These are phyloP conservation scores for Rhinocladiella mackenziei DNA, from an alignment of 2,329 filamentous ascomycete genomes.

Conservation along the genomic window DNA sequence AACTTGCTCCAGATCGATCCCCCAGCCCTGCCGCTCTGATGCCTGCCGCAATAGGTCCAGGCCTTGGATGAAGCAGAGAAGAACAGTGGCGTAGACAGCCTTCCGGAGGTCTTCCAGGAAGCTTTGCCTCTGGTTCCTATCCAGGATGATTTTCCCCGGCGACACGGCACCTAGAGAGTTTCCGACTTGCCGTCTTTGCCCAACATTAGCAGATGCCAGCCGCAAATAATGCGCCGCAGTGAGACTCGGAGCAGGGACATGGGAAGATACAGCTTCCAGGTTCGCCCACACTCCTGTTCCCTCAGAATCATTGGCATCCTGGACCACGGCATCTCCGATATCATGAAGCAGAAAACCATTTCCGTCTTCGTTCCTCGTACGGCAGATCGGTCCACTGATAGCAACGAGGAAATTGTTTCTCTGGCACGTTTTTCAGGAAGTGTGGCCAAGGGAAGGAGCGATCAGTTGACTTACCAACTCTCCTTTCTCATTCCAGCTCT, in stretches of 20 bases:
- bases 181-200: slow-evolving; percentile 49
- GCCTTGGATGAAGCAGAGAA: slow-evolving; percentile 62
- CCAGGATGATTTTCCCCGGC: slow-evolving; percentile 26
- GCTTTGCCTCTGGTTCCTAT: slow-evolving; percentile 31
- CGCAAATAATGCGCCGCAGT: slow-evolving; percentile 60
- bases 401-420: slow-evolving; percentile 57
- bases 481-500: slow-evolving; percentile 57
- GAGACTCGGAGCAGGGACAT: slow-evolving; percentile 63
- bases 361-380: slow-evolving; percentile 38
- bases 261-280: slow-evolving; percentile 57
- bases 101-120: slow-evolving; percentile 58
- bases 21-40: slow-evolving; percentile 58
- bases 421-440: too few species aligned
- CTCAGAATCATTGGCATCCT: slow-evolving; percentile 63
- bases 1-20: slow-evolving; percentile 40
- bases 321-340: slow-evolving; percentile 67
- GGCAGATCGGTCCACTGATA: slow-evolving; percentile 60
- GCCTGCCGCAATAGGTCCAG: slow-evolving; percentile 60
- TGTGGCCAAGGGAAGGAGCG: too few species aligned
- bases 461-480: too few species aligned
- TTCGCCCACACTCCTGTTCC: slow-evolving; percentile 65
- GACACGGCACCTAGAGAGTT: slow-evolving; percentile 29
- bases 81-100: slow-evolving; percentile 59
- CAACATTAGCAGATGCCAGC: slow-evolving; percentile 59
- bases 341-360: slow-evolving; percentile 55